A percentile compares a stretch with the other conserved stretches of the same genome.
phyloP scores from a whole-genome alignment of 1,284 basidiomycete genomes.

The Heterobasidion parviporum region DNA sequence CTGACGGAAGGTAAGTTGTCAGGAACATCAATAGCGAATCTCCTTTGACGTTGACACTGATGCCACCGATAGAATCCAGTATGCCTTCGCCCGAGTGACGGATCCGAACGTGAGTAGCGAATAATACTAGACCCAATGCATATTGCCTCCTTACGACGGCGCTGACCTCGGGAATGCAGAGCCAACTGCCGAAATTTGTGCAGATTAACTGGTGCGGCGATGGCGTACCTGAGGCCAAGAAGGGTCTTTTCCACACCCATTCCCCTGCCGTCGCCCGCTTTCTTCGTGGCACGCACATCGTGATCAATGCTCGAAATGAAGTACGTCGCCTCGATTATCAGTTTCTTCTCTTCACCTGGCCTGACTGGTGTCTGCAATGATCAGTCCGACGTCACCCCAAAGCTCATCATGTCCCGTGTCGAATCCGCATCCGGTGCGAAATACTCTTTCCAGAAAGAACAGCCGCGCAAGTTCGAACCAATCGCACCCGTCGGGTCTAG shows the following conservation, averaged over 20 bases:
- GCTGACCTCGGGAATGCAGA: conserved; percentile 32
- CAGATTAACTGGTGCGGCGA: conserved; percentile 93
- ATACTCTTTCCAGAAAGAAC: conserved; percentile 74
- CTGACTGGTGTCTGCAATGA: not conserved
- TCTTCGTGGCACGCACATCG: conserved; percentile 82
- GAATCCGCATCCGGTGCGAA: conserved; percentile 90
- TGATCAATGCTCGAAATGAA: conserved; percentile 88
- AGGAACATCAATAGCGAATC: too few relatives aligned
- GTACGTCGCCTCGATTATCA: conserved; percentile 28
- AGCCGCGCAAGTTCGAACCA: conserved; percentile 53
- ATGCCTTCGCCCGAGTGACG: conserved; percentile 84
- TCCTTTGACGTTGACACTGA: not conserved
- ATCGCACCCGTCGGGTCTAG: conserved; percentile 67
- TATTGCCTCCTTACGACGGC: conserved; percentile 1
- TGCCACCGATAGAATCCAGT: conserved; percentile 67
- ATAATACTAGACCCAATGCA: not conserved
- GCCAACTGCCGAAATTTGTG: conserved; percentile 86
- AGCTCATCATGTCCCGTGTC: conserved; percentile 79
- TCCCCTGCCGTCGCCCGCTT: conserved; percentile 78
- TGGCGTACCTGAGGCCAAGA: conserved; percentile 88
- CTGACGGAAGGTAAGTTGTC: conserved; percentile 67
- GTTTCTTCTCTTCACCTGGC: not conserved
- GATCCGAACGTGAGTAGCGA: conserved; percentile 69
- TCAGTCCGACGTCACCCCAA: conserved; percentile 75
- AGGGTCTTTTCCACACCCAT: conserved; percentile 90